These are phyloP conservation scores for Pythium oligandrum DNA, from an alignment of 352 stramenopile species.

Conservation along the genomic window DNA sequence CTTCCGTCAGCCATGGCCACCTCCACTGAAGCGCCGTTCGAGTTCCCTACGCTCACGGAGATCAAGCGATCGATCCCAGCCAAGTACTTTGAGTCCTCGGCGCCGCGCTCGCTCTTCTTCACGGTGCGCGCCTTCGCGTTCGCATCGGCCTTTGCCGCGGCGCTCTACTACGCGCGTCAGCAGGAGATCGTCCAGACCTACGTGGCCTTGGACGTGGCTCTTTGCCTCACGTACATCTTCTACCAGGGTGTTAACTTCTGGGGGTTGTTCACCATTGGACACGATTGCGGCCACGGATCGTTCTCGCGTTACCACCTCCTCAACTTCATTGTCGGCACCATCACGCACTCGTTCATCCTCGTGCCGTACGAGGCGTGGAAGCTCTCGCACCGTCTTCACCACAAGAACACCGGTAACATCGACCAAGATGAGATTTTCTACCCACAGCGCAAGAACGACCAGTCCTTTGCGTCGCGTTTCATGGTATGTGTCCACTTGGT, in stretches of 20 bases:
- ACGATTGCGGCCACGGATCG: conserved; percentile 75
- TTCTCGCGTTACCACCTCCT: conserved; percentile 76
- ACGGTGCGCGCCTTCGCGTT: conserved; percentile 48
- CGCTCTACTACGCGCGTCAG: conserved; percentile 35
- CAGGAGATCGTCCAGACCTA: conserved; percentile 34
- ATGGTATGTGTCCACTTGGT: conserved; percentile 17
- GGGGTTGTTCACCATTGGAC: conserved; percentile 81
- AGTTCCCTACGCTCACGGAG: conserved; percentile 76
- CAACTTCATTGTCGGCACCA: conserved; percentile 70
- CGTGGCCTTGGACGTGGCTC: conserved; percentile 29
- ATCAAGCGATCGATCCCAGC: conserved; percentile 74
- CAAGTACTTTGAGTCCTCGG: conserved; percentile 69
- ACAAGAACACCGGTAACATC: conserved; percentile 87
- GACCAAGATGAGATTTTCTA: conserved; percentile 84
- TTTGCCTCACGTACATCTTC: conserved; percentile 58
- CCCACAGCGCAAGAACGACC: conserved; percentile 54
- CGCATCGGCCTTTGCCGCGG: conserved; percentile 32
- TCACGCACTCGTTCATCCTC: conserved; percentile 79
- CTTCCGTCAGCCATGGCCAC: conserved; percentile 16
- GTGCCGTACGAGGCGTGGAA: conserved; percentile 80
- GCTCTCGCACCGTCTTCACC: conserved; percentile 76
- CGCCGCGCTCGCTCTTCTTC: conserved; percentile 71
- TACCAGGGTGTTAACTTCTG: conserved; percentile 78
- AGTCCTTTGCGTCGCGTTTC: conserved; percentile 45
- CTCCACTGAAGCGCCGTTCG: conserved; percentile 22